Percentiles rank a stretch among this genome's conserved stretches.
Conservation (phyloP, 208 protist species). For the Trypanosoma brucei region DNA sequence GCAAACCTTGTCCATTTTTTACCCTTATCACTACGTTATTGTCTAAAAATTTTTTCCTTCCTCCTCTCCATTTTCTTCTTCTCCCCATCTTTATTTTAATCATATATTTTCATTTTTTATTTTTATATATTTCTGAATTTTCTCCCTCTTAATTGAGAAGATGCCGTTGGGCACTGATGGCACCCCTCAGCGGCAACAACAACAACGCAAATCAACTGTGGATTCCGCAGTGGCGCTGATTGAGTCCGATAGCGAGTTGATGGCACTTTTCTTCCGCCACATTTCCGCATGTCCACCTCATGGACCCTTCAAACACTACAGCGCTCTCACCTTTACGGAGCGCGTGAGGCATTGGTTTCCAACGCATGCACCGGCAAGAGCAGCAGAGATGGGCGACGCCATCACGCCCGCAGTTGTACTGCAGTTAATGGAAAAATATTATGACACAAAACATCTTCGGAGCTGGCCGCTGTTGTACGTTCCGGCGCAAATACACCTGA, state of each 20-base stretch:
- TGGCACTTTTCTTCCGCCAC: slow-evolving; percentile 71
- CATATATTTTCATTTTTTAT: too few species aligned
- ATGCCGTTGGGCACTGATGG: not conserved
- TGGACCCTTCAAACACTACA: slow-evolving; percentile 67
- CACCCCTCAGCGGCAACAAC: not conserved
- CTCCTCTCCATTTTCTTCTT: too few species aligned
- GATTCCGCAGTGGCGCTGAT: slow-evolving; percentile 21
- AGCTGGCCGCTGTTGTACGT: slow-evolving; percentile 77
- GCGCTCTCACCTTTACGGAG: slow-evolving; percentile 61
- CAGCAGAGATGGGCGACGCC: slow-evolving; percentile 14
- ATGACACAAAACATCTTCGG: slow-evolving; percentile 54
- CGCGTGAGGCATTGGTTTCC: slow-evolving; percentile 29
- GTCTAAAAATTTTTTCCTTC: too few species aligned
- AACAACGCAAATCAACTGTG: not conserved
- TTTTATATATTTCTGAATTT: not conserved
- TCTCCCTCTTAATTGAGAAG: not conserved
- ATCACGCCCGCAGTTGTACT: slow-evolving; percentile 49
- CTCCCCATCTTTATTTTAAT: too few species aligned
- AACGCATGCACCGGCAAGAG: not conserved
- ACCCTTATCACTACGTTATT: too few species aligned
- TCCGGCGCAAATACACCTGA: slow-evolving; percentile 51
- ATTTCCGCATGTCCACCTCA: slow-evolving; percentile 59
- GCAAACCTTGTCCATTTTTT: too few species aligned
- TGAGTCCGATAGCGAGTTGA: slow-evolving; percentile 55
- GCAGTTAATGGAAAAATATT: slow-evolving; percentile 54